Base-by-base conservation (phyloP, 192 early-diverging fungal genomes). In the Dimargaris verticillata region DNA sequence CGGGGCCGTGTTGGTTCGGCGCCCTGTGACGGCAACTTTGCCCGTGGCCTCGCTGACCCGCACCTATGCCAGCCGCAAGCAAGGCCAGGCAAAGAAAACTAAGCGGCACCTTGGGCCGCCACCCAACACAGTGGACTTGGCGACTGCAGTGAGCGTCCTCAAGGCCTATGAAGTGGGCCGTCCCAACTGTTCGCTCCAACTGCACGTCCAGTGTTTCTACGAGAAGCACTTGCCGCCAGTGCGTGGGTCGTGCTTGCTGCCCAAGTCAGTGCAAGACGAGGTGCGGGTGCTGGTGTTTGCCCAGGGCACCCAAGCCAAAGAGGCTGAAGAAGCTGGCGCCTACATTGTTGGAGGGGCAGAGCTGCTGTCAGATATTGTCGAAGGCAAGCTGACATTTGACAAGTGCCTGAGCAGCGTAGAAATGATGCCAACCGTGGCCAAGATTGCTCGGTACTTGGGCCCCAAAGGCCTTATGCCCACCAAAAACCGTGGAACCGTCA, bases 381-480 rank as follows among this genome's bases (percentile, higher is more conserved):
- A 82, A 5, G 83, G 79, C 49, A 66, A 83, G 61, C 54, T 92
- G 33, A 66, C 78, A 58, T 90, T 93, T 67, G 87, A 92, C 74
- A 88, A 86, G 64, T 87, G 84, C 60, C 72, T 97, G 53, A 78
- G 90, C 9, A 97, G 91, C 41, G 88, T 87, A 29, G 86, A 76
- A 18, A 90, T 95, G 86, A 83, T 90, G 71, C 90, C 91, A 26
- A 71, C 80, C 44, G 89, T 95, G 41, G 78, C 90, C 42, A 87
- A 84, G 67, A 85, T 97, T 68, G 94, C 91, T 7, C 80, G 84
- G 51, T 68, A 92, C 28, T 69, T 97, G 64, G 94, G 94, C 62
- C 94, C 94, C 28, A 90, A 89, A 68, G 90, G 91, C n/a, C 74
- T 97, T 61, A 95, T 97, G 94, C 94, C 94, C 25, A 93, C 84